These are phyloP conservation scores for Cladosporium sp. DNA, from an alignment of 2,329 filamentous ascomycete genomes.

Conservation along the genomic window DNA sequence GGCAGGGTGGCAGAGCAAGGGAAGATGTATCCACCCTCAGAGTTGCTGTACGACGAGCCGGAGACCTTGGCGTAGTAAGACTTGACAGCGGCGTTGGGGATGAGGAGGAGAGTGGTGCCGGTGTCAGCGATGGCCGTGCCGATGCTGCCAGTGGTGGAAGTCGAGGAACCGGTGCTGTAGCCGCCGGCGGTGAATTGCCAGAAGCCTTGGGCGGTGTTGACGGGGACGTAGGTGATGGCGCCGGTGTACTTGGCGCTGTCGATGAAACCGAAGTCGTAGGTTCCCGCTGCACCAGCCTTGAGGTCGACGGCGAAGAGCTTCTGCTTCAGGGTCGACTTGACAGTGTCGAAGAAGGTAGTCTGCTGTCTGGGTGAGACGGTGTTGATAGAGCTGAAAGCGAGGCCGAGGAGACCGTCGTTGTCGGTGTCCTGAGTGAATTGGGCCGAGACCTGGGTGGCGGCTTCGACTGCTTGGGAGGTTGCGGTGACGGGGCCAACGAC, in stretches of 20 bases:
- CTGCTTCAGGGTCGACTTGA: constrained; percentile 47
- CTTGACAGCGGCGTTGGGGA: constrained; percentile 50
- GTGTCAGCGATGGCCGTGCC: constrained; percentile 64
- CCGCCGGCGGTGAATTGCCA: constrained; percentile 58
- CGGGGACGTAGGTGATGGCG: constrained; percentile 51
- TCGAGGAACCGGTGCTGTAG: constrained; percentile 49
- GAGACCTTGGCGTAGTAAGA: constrained; percentile 58
- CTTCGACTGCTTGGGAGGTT: constrained; percentile 60
- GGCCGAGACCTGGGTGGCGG: constrained; percentile 55
- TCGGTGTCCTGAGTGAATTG: constrained; percentile 48
- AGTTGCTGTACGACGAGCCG: constrained; percentile 46
- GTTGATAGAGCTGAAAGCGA: constrained; percentile 59
- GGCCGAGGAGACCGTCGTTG: constrained; percentile 58
- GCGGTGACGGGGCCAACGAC: constrained; percentile 57
- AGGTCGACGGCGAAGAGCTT: constrained; percentile 57
- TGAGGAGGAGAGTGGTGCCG: constrained; percentile 63
- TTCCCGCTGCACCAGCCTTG: constrained; percentile 50
- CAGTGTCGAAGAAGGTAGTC: constrained; percentile 59
- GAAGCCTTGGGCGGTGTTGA: constrained; percentile 57
- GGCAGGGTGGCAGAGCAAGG: constrained; percentile 49
- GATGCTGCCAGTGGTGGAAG: constrained; percentile 40
- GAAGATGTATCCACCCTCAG: constrained; percentile 54
- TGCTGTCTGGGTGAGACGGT: constrained; percentile 48
- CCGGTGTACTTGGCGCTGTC: constrained; percentile 53
- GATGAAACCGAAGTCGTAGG: constrained; percentile 58